Evolutionary conservation across 148 eudicot species (phyloP).

Genomic region (Cornus suecica): DNA sequence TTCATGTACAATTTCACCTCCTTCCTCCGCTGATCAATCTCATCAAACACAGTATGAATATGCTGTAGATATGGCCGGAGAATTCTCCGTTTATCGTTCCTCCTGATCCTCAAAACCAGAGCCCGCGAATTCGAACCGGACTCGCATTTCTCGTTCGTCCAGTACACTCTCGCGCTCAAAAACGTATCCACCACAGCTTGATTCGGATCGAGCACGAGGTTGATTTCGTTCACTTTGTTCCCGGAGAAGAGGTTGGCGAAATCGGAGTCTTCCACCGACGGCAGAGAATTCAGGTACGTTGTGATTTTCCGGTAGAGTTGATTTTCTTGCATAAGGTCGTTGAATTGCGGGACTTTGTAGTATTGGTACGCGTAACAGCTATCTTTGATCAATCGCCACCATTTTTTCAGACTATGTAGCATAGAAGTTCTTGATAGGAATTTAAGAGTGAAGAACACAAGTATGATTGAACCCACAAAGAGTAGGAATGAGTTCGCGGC

Average conservation of each 20-base stretch:
- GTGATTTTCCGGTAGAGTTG: conserved; percentile 39
- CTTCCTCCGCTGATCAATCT: conserved; percentile 47
- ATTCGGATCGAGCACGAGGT: conserved; percentile 39
- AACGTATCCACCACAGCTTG: conserved; percentile 40
- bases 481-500: conserved; percentile 5
- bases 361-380: conserved; percentile 35
- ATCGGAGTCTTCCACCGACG: conserved; percentile 54
- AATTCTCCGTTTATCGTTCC: conserved; percentile 51
- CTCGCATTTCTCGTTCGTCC: conserved; percentile 36
- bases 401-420: conserved; percentile 15
- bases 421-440: conserved; percentile 37
- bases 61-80: conserved; percentile 55
- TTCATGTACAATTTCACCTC: conserved; percentile 43
- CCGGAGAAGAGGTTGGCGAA: conserved; percentile 51
- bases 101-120: conserved; percentile 46
- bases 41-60: conserved; percentile 52
- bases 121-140: conserved; percentile 15
- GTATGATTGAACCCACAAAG: conserved; percentile 2
- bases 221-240: conserved; percentile 49
- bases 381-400: conserved; percentile 25
- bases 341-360: conserved; percentile 58
- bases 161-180: conserved; percentile 39
- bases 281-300: conserved; percentile 49
- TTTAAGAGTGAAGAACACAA: conserved; percentile 16
- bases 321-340: conserved; percentile 53